Base-by-base conservation (phyloP, 192 early-diverging fungal species). In the Podila minutissima region DNA sequence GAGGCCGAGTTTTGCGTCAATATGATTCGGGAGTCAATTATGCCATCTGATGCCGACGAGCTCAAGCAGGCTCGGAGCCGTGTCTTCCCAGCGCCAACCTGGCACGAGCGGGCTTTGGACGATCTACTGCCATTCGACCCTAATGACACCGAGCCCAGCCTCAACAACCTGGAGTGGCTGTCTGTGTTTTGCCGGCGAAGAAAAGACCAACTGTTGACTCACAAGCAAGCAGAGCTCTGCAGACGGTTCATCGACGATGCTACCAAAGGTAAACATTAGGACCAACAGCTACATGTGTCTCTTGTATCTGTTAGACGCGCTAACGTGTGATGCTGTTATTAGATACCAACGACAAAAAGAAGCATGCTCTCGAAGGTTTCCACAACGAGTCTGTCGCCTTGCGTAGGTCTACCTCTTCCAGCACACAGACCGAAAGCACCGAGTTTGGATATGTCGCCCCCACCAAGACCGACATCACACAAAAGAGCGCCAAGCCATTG, bases 1-100 rank as follows among this genome's bases (percentile, higher is more conserved):
- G n/a, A 55, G 53, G 53, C 53, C 53, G 53, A 55, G n/a, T 55
- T 55, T 55, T 24, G 53, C 53, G 11, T 55, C 24, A 22, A 55
- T n/a, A 55, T 55, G 53, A 55, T 55, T 9, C 53, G 53, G 24
- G 53, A 55, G 53, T 55, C 53, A 22, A 55, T 55, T 26, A 24
- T 55, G 53, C 53, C 53, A 24, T 55, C 24, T 7, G 53, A 55
- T 55, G 9, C 53, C 6, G 17, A n/a, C 20, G 53, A 55, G 20
- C 53, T 55, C n/a, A 55, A 55, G 53, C 20, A 55, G 53, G 53
- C 53, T 24, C 24, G 19, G 8, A 0, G 11, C 53, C 20, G n/a
- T 22, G n/a, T 55, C n/a, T 55, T 24, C 24, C 53, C 53, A 10
- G 53, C 53, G 11, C 24, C 53, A 24, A 24, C 53, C 8, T 55